phyloP scores from a whole-genome alignment of 108 stramenopile genomes.

The Nannochloropsis oceanica region DNA sequence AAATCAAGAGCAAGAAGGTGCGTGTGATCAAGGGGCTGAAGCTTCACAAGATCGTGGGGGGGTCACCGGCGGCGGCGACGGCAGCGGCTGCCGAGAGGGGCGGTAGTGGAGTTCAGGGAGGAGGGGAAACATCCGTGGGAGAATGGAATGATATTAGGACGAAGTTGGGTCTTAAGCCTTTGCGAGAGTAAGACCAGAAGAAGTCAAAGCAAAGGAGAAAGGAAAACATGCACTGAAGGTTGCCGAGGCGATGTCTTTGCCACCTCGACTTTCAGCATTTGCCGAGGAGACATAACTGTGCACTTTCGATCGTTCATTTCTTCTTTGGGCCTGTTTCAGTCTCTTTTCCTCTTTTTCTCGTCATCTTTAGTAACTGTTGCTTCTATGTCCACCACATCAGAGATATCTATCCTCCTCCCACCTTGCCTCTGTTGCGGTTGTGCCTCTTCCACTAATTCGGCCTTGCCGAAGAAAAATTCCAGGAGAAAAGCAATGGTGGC shows the following conservation, averaged over 20 bases:
- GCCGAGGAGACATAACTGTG: too few species aligned
- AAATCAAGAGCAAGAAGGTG: conserved; percentile 1
- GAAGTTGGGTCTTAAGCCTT: conserved; percentile 36
- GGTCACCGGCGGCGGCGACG: neutral
- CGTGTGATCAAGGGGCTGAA: conserved; percentile 9
- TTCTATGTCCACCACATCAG: neutral
- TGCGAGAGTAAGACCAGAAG: neutral
- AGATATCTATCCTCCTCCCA: too few species aligned
- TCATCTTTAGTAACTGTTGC: neutral
- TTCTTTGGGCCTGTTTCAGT: neutral
- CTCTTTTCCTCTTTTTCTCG: neutral
- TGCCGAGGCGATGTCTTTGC: too few species aligned
- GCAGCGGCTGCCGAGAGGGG: neutral
- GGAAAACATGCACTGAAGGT: too few species aligned
- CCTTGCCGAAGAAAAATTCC: neutral
- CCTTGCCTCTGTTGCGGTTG: neutral
- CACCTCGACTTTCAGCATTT: too few species aligned
- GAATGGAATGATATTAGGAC: conserved; percentile 38
- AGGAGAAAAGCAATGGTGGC: neutral
- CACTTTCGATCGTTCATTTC: too few species aligned
- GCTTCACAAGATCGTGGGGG: conserved; percentile 12
- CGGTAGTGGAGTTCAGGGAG: neutral
- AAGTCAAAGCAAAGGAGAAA: neutral
- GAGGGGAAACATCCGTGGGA: conserved; percentile 10
- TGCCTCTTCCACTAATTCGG: neutral